These are phyloP conservation scores for Amesomyces nigricolor DNA, from an alignment of 2,329 filamentous ascomycete species.

Conservation along the genomic window DNA sequence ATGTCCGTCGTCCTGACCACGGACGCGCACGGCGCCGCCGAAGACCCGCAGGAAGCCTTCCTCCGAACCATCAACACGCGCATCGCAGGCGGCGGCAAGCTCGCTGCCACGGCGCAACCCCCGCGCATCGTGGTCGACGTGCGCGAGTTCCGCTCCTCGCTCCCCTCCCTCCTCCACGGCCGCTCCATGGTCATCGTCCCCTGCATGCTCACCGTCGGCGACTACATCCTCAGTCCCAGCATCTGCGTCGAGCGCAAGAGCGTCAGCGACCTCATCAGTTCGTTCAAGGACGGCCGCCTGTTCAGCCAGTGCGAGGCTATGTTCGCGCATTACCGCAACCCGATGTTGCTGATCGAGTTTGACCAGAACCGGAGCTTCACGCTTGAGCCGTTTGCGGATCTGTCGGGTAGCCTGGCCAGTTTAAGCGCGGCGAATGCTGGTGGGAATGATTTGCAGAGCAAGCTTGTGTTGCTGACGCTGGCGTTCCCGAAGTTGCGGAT, in stretches of 20 bases:
- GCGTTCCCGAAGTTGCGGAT: conserved; percentile 86
- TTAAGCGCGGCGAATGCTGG: conserved; percentile 51
- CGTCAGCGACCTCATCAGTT: conserved; percentile 82
- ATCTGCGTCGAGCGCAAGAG: conserved; percentile 96
- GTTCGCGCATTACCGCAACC: conserved; percentile 84
- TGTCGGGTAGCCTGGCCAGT: conserved; percentile 56
- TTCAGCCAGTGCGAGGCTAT: conserved; percentile 92
- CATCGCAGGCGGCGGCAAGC: conserved; percentile 85
- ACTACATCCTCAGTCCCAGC: conserved; percentile 86
- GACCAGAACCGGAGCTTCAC: conserved; percentile 97
- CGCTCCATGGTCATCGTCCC: conserved; percentile 84
- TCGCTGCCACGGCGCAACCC: conserved; percentile 77
- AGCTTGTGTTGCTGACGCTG: conserved; percentile 85
- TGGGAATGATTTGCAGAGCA: conserved; percentile 75
- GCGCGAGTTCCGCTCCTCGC: conserved; percentile 87
- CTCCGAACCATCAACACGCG: conserved; percentile 93
- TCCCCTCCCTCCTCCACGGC: conserved; percentile 86
- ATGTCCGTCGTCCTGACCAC: conserved; percentile 86
- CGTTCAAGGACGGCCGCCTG: conserved; percentile 84
- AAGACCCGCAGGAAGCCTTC: conserved; percentile 86
- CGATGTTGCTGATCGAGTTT: conserved; percentile 95
- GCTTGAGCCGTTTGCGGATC: conserved; percentile 71
- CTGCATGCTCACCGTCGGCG: conserved; percentile 92
- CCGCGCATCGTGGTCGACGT: conserved; percentile 92
- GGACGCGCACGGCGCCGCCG: conserved; percentile 55